phyloP scores from a whole-genome alignment of 805 yeast genomes.

The Starmerella etchellsii region DNA sequence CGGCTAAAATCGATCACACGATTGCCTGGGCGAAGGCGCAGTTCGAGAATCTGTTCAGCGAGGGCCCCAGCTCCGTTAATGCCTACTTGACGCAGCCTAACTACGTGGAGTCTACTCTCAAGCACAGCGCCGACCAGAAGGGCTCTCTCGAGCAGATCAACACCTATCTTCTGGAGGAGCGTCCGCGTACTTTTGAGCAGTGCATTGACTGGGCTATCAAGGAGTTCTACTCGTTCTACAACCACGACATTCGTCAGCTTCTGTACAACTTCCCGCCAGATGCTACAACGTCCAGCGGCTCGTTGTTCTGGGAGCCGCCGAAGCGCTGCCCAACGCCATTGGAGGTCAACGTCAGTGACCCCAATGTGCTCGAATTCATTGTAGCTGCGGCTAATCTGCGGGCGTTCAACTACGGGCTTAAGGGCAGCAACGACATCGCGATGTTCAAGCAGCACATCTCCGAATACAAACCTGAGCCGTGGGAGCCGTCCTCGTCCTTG shows the following conservation, averaged over 20 bases:
- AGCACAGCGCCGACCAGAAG: constrained; percentile 85
- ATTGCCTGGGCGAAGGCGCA: constrained; percentile 97
- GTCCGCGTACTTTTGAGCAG: constrained; percentile 84
- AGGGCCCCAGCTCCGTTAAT: constrained; percentile 88
- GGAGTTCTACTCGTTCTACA: constrained; percentile 75
- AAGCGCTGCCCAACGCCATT: constrained; percentile 92
- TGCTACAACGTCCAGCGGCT: constrained; percentile 79
- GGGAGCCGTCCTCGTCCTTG: constrained; percentile 61
- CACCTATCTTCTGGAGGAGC: constrained; percentile 54
- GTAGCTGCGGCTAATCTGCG: constrained; percentile 83
- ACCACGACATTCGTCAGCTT: constrained; percentile 77
- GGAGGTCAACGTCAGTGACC: constrained; percentile 57
- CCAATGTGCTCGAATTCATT: constrained; percentile 69
- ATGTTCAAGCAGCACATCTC: constrained; percentile 41
- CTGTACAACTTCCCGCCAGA: constrained; percentile 91
- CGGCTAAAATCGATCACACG: constrained; percentile 95
- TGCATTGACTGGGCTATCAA: constrained; percentile 91
- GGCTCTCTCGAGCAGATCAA: constrained; percentile 67
- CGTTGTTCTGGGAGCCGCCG: constrained; percentile 95
- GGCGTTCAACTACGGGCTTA: constrained; percentile 81
- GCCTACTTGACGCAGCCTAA: constrained; percentile 81
- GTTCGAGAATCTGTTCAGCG: constrained; percentile 83
- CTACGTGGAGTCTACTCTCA: constrained; percentile 80
- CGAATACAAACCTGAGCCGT: constrained; percentile 43
- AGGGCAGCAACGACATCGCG: constrained; percentile 46